These are phyloP conservation scores for Heterobasidion occidentale DNA, from an alignment of 1,284 basidiomycete genomes.

Conservation along the genomic window DNA sequence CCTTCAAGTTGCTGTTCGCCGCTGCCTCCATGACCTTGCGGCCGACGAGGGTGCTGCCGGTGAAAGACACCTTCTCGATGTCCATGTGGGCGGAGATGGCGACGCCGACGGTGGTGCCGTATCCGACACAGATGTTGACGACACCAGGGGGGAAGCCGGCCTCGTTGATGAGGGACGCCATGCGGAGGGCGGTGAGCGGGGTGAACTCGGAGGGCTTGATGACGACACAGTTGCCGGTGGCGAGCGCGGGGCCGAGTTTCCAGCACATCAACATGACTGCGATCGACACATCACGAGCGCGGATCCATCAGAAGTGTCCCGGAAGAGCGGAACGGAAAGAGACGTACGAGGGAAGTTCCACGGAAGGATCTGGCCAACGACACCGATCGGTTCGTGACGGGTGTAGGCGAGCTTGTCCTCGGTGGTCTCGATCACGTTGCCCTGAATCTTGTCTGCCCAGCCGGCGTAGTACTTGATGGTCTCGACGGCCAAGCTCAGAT, in stretches of 20 bases:
- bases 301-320: neutral
- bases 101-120: conserved; percentile 60
- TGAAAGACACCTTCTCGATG: conserved; percentile 72
- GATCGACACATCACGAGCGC: neutral
- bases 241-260: conserved; percentile 84
- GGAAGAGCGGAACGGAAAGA: neutral
- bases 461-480: conserved; percentile 71
- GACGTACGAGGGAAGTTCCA: conserved; percentile 66
- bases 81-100: conserved; percentile 57
- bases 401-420: conserved; percentile 74
- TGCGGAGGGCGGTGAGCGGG: conserved; percentile 69
- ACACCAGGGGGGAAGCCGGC: conserved; percentile 68
- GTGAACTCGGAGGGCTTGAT: conserved; percentile 91
- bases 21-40: conserved; percentile 81
- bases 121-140: conserved; percentile 63
- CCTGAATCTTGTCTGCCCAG: conserved; percentile 84
- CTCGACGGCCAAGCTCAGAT: conserved; percentile 63
- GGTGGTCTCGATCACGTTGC: conserved; percentile 73
- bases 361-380: conserved; percentile 82
- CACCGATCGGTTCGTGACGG: conserved; percentile 90
- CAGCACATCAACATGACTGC: conserved; percentile 69
- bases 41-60: conserved; percentile 74
- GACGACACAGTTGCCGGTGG: conserved; percentile 77
- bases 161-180: conserved; percentile 38
- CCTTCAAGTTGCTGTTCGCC: conserved; percentile 81